A percentile compares a stretch with the other conserved stretches of the same genome.
phyloP scores from a whole-genome alignment of 768 basidiomycete genomes.

The Nidularia pulvinata region DNA sequence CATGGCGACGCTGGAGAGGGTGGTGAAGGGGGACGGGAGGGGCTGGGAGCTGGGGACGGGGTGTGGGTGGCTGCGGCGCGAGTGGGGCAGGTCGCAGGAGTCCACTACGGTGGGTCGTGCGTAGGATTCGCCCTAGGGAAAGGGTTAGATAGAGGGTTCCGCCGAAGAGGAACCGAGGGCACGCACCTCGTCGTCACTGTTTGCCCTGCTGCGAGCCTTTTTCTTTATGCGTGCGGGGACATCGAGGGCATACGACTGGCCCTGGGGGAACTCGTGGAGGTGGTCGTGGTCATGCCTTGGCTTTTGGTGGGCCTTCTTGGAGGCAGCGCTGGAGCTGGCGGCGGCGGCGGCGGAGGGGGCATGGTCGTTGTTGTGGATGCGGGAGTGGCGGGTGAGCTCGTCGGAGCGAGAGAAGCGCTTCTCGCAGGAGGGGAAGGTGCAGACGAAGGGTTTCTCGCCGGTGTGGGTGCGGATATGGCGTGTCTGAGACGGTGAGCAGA shows the following conservation, averaged over 20 bases:
- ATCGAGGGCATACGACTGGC: constrained; percentile 1
- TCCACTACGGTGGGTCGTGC: constrained; percentile 53
- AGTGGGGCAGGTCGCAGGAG: constrained; percentile 40
- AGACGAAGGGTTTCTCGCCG: constrained; percentile 96
- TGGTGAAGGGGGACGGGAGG: constrained; percentile 55
- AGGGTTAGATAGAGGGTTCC: constrained; percentile 1
- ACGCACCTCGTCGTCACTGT: constrained; percentile 84
- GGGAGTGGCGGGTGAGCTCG: constrained; percentile 94
- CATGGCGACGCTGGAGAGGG: constrained; percentile 76
- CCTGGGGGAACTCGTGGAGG: neutral
- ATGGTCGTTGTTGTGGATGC: constrained; percentile 83
- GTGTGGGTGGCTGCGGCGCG: constrained; percentile 21
- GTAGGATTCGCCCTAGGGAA: constrained; percentile 49
- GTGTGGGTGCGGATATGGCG: constrained; percentile 98
- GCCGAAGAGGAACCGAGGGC: constrained; percentile 1
- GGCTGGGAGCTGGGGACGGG: constrained; percentile 12
- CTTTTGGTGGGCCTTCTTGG: constrained; percentile 5
- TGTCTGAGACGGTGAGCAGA: constrained; percentile 53
- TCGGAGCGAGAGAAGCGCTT: constrained; percentile 99
- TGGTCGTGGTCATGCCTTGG: neutral
- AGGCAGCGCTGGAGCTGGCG: constrained; percentile 11
- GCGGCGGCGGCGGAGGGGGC: constrained; percentile 16
- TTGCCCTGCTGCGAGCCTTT: constrained; percentile 78
- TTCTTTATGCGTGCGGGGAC: constrained; percentile 53
- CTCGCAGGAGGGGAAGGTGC: constrained; percentile 92